Evolutionary conservation across 257 asterid genomes (phyloP).

Genomic region (Lithospermum erythrorhizon): DNA sequence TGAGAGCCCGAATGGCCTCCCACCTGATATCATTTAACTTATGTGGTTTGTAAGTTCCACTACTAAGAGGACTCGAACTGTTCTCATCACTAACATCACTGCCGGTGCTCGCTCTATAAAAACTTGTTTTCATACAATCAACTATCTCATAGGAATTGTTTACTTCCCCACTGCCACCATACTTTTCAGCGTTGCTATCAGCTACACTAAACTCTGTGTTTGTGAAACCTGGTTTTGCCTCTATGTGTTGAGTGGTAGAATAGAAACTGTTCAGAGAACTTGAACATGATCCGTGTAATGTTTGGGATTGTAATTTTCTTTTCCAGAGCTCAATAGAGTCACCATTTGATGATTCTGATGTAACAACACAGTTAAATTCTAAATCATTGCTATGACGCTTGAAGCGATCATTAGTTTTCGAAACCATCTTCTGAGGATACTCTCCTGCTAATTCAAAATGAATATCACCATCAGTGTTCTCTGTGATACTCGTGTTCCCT

Average conservation of each 20-base stretch:
- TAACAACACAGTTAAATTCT: conserved; percentile 22
- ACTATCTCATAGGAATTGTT: conserved; percentile 31
- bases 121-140: conserved; percentile 41
- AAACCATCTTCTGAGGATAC: conserved; percentile 7
- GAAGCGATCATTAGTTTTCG: conserved; percentile 7
- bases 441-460: conserved; percentile 19
- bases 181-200: conserved; percentile 29
- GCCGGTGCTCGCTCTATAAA: conserved; percentile 21
- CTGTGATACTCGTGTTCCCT: conserved; percentile 13
- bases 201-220: conserved; percentile 39
- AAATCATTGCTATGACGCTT: conserved; percentile 21
- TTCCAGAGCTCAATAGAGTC: conserved; percentile 19
- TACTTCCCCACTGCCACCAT: conserved; percentile 38
- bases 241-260: conserved; percentile 28
- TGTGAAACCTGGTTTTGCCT: conserved; percentile 41
- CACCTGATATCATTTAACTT: conserved; percentile 49
- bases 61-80: conserved; percentile 43
- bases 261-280: conserved; percentile 38
- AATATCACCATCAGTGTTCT: conserved; percentile 11
- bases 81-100: conserved; percentile 54
- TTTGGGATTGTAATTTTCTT: conserved; percentile 22
- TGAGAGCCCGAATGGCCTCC: conserved; percentile 57
- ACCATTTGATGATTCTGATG: conserved; percentile 13
- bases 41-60: conserved; percentile 44
- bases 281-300: conserved; percentile 23